Percentiles rank a stretch among this genome's conserved stretches.
Conservation (phyloP, 2,329 filamentous ascomycete species). For the Trichoderma asperellum region DNA sequence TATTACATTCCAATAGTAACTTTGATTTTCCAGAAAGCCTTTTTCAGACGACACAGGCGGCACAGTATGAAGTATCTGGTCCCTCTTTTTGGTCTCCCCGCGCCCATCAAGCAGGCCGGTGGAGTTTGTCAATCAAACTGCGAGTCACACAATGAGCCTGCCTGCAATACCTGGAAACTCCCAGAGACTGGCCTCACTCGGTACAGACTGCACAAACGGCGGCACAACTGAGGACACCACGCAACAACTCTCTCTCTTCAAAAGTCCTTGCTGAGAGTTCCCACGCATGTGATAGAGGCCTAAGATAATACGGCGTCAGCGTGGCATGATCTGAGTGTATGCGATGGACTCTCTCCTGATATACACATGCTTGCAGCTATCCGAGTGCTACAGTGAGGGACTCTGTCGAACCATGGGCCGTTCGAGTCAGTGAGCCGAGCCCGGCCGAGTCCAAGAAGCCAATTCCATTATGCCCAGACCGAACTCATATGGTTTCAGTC, state of each 20-base stretch:
- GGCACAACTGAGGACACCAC: not conserved
- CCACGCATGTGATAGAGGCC: constrained; percentile 1
- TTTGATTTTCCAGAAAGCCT: not conserved
- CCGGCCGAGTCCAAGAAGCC: not conserved
- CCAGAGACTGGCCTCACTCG: not conserved
- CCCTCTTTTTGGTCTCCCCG: not conserved
- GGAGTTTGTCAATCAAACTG: not conserved
- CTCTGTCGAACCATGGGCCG: not conserved
- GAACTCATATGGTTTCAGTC: constrained; percentile 48
- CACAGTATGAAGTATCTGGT: not conserved
- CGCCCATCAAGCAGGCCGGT: not conserved
- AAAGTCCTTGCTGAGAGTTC: not conserved
- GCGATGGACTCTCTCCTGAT: constrained; percentile 10
- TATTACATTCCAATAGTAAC: not conserved
- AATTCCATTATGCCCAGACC: not conserved
- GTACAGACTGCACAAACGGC: not conserved
- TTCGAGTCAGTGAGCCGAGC: not conserved
- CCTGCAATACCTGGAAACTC: not conserved
- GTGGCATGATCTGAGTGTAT: constrained; percentile 2
- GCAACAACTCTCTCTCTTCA: not conserved
- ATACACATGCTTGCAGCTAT: not conserved
- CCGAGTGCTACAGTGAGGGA: not conserved
- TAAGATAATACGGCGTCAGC: not conserved
- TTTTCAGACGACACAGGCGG: not conserved
- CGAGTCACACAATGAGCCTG: not conserved